Evolutionary conservation across 345 rosid species (phyloP).

Genomic region (Cardamine chenopodiifolia): DNA sequence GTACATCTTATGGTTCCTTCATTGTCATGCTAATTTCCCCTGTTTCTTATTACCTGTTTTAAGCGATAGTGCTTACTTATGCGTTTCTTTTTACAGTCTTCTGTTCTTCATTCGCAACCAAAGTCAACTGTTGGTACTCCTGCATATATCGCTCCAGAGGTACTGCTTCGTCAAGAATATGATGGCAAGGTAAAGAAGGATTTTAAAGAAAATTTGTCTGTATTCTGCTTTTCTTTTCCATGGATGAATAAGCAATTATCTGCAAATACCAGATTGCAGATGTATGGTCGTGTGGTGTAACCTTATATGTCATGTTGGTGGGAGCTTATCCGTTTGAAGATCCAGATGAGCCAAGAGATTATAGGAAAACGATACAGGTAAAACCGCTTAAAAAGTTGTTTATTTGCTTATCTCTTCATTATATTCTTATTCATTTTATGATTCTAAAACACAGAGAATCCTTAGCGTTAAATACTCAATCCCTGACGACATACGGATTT

Average conservation of each 20-base stretch:
- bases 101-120: constrained; percentile 94
- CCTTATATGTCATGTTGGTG: constrained; percentile 90
- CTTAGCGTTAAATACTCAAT: constrained; percentile 83
- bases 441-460: constrained; percentile 59
- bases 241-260: not conserved
- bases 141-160: constrained; percentile 97
- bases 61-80: not conserved
- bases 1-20: not conserved
- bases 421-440: not conserved
- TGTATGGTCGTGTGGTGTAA: constrained; percentile 98
- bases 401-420: not conserved
- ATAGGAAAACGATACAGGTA: constrained; percentile 86
- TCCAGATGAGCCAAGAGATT: constrained; percentile 90
- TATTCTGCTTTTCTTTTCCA: not conserved
- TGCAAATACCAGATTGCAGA: constrained; percentile 74
- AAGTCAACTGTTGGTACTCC: constrained; percentile 99
- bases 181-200: constrained; percentile 81
- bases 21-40: not conserved
- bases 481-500: constrained; percentile 72
- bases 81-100: constrained; percentile 56
- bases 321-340: constrained; percentile 97
- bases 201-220: not conserved
- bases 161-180: constrained; percentile 73
- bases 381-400: not conserved
- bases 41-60: not conserved